phyloP scores from a whole-genome alignment of 1,284 basidiomycete species.

The Sporisorium iseilematis-ciliati region DNA sequence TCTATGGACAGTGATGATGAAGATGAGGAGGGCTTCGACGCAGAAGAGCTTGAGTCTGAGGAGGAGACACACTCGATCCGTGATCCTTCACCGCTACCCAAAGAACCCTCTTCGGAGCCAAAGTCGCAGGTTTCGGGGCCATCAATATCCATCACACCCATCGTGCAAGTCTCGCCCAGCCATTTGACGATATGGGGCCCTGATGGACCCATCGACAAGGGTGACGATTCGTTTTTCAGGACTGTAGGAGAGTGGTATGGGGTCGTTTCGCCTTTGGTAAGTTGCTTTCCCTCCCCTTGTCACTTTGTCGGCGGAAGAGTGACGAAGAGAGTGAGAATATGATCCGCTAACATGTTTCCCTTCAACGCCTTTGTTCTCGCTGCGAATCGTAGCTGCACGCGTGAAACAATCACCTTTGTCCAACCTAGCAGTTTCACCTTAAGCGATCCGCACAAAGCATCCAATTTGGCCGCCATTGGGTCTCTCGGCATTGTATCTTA shows the following conservation, averaged over 20 bases:
- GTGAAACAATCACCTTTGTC: too few relatives aligned
- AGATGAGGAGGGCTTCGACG: conserved; percentile 17
- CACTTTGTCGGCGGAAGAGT: too few relatives aligned
- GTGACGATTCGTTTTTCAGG: conserved; percentile 46
- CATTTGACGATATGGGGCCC: conserved; percentile 46
- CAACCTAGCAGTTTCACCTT: too few relatives aligned
- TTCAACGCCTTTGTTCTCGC: too few relatives aligned
- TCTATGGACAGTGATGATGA: conserved; percentile 57
- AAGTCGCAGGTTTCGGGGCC: neutral
- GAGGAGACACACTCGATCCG: neutral
- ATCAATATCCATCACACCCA: conserved; percentile 11
- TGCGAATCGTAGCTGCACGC: too few relatives aligned
- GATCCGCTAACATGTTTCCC: too few relatives aligned
- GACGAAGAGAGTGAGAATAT: too few relatives aligned
- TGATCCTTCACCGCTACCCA: neutral
- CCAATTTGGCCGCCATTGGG: too few relatives aligned
- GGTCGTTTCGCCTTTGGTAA: conserved; percentile 39
- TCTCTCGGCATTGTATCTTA: too few relatives aligned
- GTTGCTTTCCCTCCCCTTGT: neutral
- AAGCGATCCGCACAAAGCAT: too few relatives aligned
- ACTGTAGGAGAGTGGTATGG: conserved; percentile 46
- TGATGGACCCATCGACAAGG: conserved; percentile 49
- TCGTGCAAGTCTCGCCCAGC: conserved; percentile 16
- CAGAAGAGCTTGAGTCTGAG: neutral
- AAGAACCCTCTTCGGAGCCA: neutral